Base-by-base conservation (phyloP, 2,329 filamentous ascomycete species). In the Emergomyces orientalis region DNA sequence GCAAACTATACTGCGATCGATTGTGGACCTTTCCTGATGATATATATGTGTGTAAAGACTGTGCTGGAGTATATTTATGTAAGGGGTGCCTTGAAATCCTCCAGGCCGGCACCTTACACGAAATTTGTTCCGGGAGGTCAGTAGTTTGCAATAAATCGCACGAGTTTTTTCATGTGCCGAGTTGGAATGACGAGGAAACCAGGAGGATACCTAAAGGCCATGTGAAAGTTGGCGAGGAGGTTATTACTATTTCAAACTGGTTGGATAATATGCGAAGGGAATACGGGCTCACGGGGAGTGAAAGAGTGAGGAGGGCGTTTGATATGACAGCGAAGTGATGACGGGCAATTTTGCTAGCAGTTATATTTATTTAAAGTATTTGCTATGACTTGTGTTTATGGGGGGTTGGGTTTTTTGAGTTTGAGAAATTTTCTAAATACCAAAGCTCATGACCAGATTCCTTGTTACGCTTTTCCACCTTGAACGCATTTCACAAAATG, bases 41-140 rank as follows among this genome's bases (percentile, higher is more conserved):
- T 30, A 67, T 73, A 59, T 69, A 69, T 61, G 67, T 66, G 59
- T 72, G 71, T 64, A 67, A 64, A 61, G 70, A 72, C 59, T 73
- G 71, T 58, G 67, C 65, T 2, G 63, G 71, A 34, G 60, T 72
- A 27, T 64, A 66, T 3, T 67, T 73, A 51, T 67, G 67, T 13
- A 30, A 25, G n/a, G 51, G 64, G 6, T 72, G 70, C 58, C 62
- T 66, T 13, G 61, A 67, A 9, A 66, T 65, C 14, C 59, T 70
- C 0, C 65, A 67, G 52, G 55, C 61, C 13, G 66, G 64, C 14
- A 63, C 63, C 45, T 61, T 81, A 63, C 61, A 65, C 13, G 22
- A 64, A 32, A 34, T n/a, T 11, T 32, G 17, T 34, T 54, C 17
- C 30, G 2, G 2, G 17, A 22, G 0, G 14, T 19, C n/a, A 7